Conservation (phyloP, 345 rosid species). For the Stellera chamaejasme region DNA sequence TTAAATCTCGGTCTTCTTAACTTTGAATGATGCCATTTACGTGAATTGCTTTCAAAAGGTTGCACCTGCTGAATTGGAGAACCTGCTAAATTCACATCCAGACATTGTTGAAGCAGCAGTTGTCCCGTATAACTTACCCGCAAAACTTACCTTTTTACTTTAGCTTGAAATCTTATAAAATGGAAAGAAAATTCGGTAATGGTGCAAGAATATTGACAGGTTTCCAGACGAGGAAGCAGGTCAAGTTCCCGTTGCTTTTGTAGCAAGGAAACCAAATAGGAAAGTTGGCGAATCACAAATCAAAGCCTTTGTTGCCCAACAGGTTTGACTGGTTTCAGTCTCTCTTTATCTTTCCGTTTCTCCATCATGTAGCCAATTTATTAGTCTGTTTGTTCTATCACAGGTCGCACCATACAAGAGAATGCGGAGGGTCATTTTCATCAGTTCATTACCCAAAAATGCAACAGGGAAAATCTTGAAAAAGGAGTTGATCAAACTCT, state of each 20-base stretch:
- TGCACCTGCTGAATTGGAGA: constrained; percentile 55
- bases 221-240: constrained; percentile 50
- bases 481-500: constrained; percentile 29
- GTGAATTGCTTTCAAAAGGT: constrained; percentile 24
- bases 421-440: constrained; percentile 26
- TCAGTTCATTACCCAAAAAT: constrained; percentile 41
- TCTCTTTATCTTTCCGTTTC: background rate
- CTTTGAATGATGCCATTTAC: too few species aligned
- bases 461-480: constrained; percentile 44
- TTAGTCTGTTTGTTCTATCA: background rate
- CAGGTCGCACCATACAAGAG: constrained; percentile 56
- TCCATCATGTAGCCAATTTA: background rate
- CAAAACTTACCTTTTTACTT: background rate
- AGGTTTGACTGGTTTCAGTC: constrained; percentile 14
- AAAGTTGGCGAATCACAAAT: constrained; percentile 24
- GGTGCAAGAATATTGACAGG: constrained; percentile 19
- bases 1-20: background rate
- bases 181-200: too few species aligned
- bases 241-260: constrained; percentile 43
- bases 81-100: constrained; percentile 42
- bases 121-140: constrained; percentile 30
- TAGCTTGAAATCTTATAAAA: background rate
- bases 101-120: constrained; percentile 49
- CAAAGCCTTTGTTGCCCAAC: constrained; percentile 29
- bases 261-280: constrained; percentile 34